Conservation (phyloP, 768 basidiomycete species). For the Saitozyma podzolica region DNA sequence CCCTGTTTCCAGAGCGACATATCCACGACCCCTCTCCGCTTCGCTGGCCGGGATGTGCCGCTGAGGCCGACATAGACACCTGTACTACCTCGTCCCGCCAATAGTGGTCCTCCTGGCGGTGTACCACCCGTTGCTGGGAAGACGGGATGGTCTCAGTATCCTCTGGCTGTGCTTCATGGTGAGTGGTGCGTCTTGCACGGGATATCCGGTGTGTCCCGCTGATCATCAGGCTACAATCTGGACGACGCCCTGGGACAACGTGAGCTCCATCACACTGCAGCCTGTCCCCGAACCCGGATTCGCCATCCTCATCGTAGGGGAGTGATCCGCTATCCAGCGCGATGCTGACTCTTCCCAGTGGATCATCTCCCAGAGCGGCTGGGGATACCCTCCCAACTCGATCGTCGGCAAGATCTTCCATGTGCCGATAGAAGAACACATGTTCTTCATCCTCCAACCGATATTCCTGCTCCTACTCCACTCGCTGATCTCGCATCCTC, state of each 20-base stretch:
- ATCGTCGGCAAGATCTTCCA: conserved; percentile 37
- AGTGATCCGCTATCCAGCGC: not conserved
- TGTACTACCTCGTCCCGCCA: conserved; percentile 43
- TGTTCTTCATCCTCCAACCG: conserved; percentile 51
- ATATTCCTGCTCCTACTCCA: conserved; percentile 46
- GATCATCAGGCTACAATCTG: conserved; percentile 45
- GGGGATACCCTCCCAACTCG: conserved; percentile 44
- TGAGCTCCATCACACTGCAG: conserved; percentile 15
- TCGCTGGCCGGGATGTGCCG: not conserved
- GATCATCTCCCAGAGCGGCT: conserved; percentile 36
- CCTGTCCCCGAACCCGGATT: not conserved
- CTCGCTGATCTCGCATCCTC: conserved; percentile 22
- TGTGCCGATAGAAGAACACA: conserved; percentile 50
- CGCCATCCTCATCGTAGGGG: not conserved
- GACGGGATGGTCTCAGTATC: conserved; percentile 46
- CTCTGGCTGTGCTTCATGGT: conserved; percentile 44
- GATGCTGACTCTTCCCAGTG: conserved; percentile 21
- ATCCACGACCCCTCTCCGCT: not conserved
- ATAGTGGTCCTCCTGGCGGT: conserved; percentile 33
- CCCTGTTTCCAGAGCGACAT: not conserved
- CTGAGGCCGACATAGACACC: conserved; percentile 24
- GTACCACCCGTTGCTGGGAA: conserved; percentile 39
- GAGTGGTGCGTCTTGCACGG: conserved; percentile 11
- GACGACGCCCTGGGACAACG: conserved; percentile 53
- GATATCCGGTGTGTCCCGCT: not conserved